Evolutionary conservation across 1,139 yeast species (phyloP).

Genomic region (Groenewaldozyma sp.): DNA sequence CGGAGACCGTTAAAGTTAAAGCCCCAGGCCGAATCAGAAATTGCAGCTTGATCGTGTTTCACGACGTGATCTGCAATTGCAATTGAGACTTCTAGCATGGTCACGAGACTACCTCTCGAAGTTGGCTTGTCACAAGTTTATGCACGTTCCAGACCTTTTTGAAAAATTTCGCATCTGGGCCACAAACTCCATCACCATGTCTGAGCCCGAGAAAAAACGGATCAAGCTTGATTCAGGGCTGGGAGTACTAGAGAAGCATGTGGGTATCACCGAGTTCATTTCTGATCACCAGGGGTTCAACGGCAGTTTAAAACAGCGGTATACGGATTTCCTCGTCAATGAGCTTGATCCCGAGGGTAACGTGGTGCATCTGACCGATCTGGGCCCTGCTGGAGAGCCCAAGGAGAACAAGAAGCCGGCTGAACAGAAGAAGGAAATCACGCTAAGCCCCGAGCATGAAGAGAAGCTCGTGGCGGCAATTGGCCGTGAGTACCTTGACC

Average conservation of each 20-base stretch:
- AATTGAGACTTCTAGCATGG: too few species aligned
- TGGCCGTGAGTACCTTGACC: constrained; percentile 49
- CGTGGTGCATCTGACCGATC: constrained; percentile 67
- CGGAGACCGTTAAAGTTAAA: too few species aligned
- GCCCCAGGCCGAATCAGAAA: too few species aligned
- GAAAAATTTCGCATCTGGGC: too few species aligned
- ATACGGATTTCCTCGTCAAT: constrained; percentile 91
- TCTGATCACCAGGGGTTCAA: constrained; percentile 50
- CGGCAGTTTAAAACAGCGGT: constrained; percentile 78
- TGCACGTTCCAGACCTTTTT: too few species aligned
- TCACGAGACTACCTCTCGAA: too few species aligned
- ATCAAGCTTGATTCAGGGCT: background rate
- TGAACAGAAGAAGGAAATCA: constrained; percentile 7
- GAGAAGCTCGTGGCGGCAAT: constrained; percentile 41
- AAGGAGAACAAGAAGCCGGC: background rate
- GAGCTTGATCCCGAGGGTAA: constrained; percentile 63
- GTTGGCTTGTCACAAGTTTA: too few species aligned
- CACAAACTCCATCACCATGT: too few species aligned
- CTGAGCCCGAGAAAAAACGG: background rate
- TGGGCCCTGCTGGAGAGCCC: constrained; percentile 36
- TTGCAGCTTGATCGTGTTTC: too few species aligned
- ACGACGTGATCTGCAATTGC: too few species aligned
- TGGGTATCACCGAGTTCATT: constrained; percentile 72
- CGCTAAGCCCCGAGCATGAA: constrained; percentile 20
- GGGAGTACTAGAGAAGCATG: constrained; percentile 55